These are phyloP conservation scores for Venturia asperata DNA, from an alignment of 2,329 filamentous ascomycete genomes.

Conservation along the genomic window DNA sequence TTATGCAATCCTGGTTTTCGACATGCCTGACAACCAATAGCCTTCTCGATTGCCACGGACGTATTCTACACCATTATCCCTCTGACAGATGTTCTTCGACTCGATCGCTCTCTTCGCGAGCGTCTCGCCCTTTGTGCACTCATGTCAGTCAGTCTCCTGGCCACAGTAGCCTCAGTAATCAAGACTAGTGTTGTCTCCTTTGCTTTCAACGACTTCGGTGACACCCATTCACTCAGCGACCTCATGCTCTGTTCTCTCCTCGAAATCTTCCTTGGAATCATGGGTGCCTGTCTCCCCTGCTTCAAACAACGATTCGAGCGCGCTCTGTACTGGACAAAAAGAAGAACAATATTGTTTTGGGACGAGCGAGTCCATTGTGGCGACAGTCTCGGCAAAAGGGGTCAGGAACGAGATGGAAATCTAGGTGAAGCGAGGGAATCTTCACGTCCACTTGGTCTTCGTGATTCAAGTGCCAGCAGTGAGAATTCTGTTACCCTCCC, in stretches of 20 bases:
- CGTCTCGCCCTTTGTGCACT: slow-evolving; percentile 3
- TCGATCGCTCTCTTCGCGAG: slow-evolving; percentile 4
- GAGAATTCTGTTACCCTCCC: background rate
- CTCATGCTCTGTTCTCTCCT: slow-evolving; percentile 8
- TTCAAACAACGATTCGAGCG: slow-evolving; percentile 9
- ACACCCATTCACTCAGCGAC: slow-evolving; percentile 1
- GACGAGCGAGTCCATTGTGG: background rate
- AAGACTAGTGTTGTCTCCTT: slow-evolving; percentile 1
- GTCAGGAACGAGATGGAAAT: background rate
- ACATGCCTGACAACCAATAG: background rate
- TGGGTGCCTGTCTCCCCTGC: slow-evolving; percentile 10
- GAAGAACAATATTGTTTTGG: slow-evolving; percentile 7
- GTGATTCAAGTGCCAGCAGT: background rate
- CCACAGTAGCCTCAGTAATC: background rate
- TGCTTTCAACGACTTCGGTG: background rate
- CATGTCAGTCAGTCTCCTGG: slow-evolving; percentile 5
- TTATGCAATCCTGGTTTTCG: background rate
- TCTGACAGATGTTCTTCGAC: background rate
- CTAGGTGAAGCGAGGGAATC: background rate
- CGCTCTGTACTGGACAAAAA: slow-evolving; percentile 2
- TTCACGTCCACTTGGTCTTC: background rate
- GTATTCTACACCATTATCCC: slow-evolving; percentile 6
- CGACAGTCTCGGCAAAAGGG: background rate
- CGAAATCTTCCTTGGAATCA: slow-evolving; percentile 10
- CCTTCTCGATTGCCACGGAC: slow-evolving; percentile 7